Evolutionary conservation across 352 stramenopile genomes (phyloP), one percentile per base, ranked within the genome.

Genomic region (Globisporangium perplexum): DNA sequence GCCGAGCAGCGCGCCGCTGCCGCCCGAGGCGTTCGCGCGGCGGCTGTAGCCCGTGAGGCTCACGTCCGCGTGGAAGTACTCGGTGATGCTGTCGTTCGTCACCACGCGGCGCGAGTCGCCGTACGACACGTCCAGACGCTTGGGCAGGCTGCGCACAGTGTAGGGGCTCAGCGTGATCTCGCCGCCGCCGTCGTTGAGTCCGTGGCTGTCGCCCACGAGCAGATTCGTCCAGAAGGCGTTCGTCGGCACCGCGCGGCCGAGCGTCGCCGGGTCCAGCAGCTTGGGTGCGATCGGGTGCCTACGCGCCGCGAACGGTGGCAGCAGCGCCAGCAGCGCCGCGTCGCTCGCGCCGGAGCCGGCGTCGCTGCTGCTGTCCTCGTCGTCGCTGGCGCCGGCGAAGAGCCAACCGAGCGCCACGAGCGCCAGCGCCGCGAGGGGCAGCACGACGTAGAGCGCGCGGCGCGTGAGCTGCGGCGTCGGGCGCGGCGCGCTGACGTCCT

Each of bases 181-280:
- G 15, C 78, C 82, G 18, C 70, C 72, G 20, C 88, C 88, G 30
- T 69, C 60, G 54, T 90, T 90, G 18, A 88, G 62, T 0, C 78
- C 83, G 59, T 93, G 83, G 38, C 71, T 60, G 50, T 93, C 83
- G 35, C 63, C 78, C 30, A 96, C 73, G 22, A 95, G 72, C 38
- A 96, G 53, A 47, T 96, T 96, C 1, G 85, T 90, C 86, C 88
- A 97, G 70, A 92, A 97, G 30, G 80, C 79, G 47, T 95, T 95
- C 22, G 90, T 96, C 14, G 90, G 90, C 45, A 91, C 69, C 39
- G 82, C 69, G 22, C 62, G 56, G 12, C 58, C 48, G 45, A 88
- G 86, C 36, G 47, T 58, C 23, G 63, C 66, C 41, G 66, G 60
- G 24, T 76, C 69, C 38, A 87, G 67, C 43, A 85, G 61, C 44